Evolutionary conservation across 2,329 filamentous ascomycete species (phyloP).

Genomic region (Fusarium pseudonygamai): DNA sequence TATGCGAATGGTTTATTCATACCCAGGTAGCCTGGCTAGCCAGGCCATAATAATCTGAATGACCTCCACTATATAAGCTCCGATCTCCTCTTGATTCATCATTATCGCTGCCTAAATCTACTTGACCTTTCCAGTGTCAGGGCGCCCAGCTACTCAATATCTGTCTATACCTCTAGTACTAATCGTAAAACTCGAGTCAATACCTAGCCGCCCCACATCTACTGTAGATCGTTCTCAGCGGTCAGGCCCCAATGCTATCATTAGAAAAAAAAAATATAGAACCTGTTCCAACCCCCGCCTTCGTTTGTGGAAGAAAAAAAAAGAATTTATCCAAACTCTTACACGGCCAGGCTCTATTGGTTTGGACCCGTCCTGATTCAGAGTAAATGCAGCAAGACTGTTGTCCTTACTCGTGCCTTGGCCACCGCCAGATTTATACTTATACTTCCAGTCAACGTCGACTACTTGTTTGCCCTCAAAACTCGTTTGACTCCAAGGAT

Average conservation of each 20-base stretch:
- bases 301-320: not conserved
- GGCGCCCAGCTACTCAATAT: not conserved
- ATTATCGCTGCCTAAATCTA: not conserved
- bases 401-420: slow-evolving; percentile 29
- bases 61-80: not conserved
- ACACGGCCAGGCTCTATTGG: slow-evolving; percentile 20
- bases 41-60: not conserved
- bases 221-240: slow-evolving; percentile 29
- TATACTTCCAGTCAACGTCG: not conserved
- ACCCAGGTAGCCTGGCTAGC: not conserved
- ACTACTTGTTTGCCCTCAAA: not conserved
- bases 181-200: not conserved
- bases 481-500: slow-evolving; percentile 8
- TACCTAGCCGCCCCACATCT: slow-evolving; percentile 25
- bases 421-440: slow-evolving; percentile 9
- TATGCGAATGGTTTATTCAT: not conserved
- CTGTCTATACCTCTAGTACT: not conserved
- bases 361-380: slow-evolving; percentile 14
- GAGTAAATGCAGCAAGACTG: slow-evolving; percentile 32
- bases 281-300: slow-evolving; percentile 11
- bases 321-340: not conserved
- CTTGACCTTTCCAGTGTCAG: not conserved
- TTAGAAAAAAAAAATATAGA: slow-evolving; percentile 24
- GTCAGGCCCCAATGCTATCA: slow-evolving; percentile 35
- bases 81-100: not conserved